phyloP scores from a whole-genome alignment of 2,329 filamentous ascomycete species.

The Cladobotryum mycophilum region DNA sequence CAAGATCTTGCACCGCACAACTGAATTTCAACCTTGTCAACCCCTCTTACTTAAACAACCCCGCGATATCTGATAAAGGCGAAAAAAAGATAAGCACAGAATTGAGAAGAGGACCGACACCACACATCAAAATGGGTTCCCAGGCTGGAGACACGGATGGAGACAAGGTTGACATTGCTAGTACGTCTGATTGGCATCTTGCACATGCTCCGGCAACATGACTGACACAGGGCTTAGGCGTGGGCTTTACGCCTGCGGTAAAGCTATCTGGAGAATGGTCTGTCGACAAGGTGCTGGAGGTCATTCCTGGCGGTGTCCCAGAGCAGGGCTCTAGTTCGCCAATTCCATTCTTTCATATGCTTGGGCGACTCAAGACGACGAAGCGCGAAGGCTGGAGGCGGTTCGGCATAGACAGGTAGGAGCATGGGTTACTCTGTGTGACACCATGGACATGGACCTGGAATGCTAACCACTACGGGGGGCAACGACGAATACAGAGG shows the following conservation, averaged over 20 bases:
- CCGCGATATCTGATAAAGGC: neutral
- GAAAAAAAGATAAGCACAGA: constrained; percentile 2
- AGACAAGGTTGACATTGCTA: constrained; percentile 15
- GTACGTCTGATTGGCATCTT: constrained; percentile 14
- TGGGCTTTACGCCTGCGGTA: constrained; percentile 31
- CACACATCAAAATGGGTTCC: constrained; percentile 4
- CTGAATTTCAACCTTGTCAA: neutral
- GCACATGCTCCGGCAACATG: neutral
- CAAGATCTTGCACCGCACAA: neutral
- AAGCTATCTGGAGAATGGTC: constrained; percentile 46
- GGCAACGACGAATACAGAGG: constrained; percentile 40
- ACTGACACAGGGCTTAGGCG: constrained; percentile 7
- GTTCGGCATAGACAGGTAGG: constrained; percentile 64
- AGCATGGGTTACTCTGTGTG: neutral
- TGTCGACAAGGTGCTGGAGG: constrained; percentile 57
- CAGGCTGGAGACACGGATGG: neutral
- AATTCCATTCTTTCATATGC: constrained; percentile 86
- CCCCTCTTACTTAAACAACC: neutral
- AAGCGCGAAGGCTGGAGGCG: constrained; percentile 94
- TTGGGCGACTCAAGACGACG: constrained; percentile 91
- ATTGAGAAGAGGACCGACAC: neutral
- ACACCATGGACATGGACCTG: too few relatives aligned
- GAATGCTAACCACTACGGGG: too few relatives aligned
- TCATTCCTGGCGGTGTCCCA: constrained; percentile 51
- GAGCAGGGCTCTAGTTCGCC: constrained; percentile 62